phyloP scores from a whole-genome alignment of 805 yeast species.

The Lachancea lanzarotensis region DNA sequence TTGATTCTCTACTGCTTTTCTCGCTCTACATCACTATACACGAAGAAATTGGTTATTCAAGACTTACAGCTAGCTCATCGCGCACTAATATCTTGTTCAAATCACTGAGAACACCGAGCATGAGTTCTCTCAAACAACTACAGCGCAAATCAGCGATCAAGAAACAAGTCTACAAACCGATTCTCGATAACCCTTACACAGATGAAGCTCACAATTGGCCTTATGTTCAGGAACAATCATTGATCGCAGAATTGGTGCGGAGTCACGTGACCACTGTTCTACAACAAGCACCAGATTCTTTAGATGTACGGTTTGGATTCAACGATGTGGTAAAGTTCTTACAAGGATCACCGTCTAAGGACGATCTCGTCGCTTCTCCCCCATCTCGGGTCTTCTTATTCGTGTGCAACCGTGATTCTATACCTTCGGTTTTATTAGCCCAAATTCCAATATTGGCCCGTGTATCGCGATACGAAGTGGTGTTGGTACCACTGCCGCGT shows the following conservation, averaged over 20 bases:
- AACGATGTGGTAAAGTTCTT: conserved; percentile 47
- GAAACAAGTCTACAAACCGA: conserved; percentile 56
- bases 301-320: conserved; percentile 41
- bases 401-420: conserved; percentile 53
- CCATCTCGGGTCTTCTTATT: conserved; percentile 35
- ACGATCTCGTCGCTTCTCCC: no score
- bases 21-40: no score
- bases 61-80: conserved; percentile 6
- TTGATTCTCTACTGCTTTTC: no score
- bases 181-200: conserved; percentile 58
- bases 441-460: conserved; percentile 53
- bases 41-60: no score
- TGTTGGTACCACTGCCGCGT: conserved; percentile 55
- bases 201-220: conserved; percentile 41
- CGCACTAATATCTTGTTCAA: neutral
- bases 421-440: conserved; percentile 44
- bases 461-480: conserved; percentile 36
- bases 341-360: conserved; percentile 27
- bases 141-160: conserved; percentile 38
- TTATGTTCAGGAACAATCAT: conserved; percentile 33
- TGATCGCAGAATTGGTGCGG: conserved; percentile 36
- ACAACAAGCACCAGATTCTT: conserved; percentile 12
- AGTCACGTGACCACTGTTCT: conserved; percentile 30
- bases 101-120: conserved; percentile 8
- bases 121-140: conserved; percentile 40